Evolutionary conservation across 331 rosid genomes (phyloP), one percentile per base, ranked within the genome.

Genomic region (Acacia pycnantha): DNA sequence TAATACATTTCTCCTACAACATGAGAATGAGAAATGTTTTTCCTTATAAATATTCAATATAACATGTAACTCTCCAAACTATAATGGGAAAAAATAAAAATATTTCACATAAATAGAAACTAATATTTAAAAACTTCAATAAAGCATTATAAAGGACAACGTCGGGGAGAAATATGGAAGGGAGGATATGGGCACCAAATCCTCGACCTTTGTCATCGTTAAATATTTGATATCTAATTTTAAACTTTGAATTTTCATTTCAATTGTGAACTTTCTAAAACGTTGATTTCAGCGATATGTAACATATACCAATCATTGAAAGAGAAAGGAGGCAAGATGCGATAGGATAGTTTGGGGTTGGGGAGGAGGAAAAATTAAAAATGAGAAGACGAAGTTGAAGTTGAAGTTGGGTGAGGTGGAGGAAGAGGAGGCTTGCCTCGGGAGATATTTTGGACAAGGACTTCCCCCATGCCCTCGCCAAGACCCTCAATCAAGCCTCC

Each of bases 401-500:
- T 12, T 15, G 53, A 10, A 41, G 54, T 0, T n/a, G 76, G 29
- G 18, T 22, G 31, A 71, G 53, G n/a, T 43, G 16, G 76, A 31
- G 56, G 53, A 18, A 68, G 41, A 65, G 4, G 50, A 65, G 56
- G 44, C 46, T 76, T 81, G 78, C 92, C 97, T 61, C 81, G 90
- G 62, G 86, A 31, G 69, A 91, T 82, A 72, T 88, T 83, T 22
- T 95, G 94, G 46, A 86, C 90, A 10, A 95, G 85, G 35, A 44
- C 99, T 54, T 91, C 91, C 2, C 97, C 99, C 19, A 95, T 82
- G 16, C 91, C 87, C 80, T 95, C 97, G 1, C 93, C 99, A 44
- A 95, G 56, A 27, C 98, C 98, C 84, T 93, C 98, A 19, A 93
- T 79, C 8, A 95, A 51, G 1, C 97, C 92, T 27, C 94, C 99